Evolutionary conservation across 2,329 filamentous ascomycete species (phyloP), one percentile per base, ranked within the genome.

Genomic region (Tolypocladium paradoxum): DNA sequence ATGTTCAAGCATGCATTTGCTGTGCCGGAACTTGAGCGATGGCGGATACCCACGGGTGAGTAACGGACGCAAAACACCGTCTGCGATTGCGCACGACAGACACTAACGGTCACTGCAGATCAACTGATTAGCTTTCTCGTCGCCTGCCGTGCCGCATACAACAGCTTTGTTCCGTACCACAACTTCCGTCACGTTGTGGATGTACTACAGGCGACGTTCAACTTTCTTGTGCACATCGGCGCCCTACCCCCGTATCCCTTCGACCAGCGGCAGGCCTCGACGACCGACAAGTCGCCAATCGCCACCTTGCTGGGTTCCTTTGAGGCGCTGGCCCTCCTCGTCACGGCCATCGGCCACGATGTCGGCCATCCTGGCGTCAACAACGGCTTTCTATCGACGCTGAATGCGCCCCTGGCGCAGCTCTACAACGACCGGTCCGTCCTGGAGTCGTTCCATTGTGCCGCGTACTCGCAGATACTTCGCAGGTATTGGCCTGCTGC

Each of bases 171-270:
- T 36, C 88, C 92, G 24, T 99, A 97, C 65, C 93, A 99, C 75
- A 99, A 99, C 70, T 99, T 97, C 68, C 87, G 92, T 52, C 93
- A 99, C 70, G 93, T 96, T 24, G 86, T 96, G 56, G 93, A 99
- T 69, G 93, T 99, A 31, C 77, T 97, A 51, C 92, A 97, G 68
- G 95, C 92, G 1, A 83, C 90, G 4, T 97, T 96, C 68, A 84
- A 87, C 71, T 96, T 96, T 65, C 80, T 97, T 6, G 77, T 96
- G 53, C 82, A 83, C 57, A 84, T 96, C 50, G 88, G 89, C 53
- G 82, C 83, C 35, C 73, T 95, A 49, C 87, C 87, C 16, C 78
- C 81, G 6, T 93, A 87, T 68, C 80, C 65, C 20, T 40, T 79
- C 5, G 65, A 67, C 2, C 66, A 67, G 20, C 57, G 64, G 18